Base-by-base conservation (phyloP, 2,329 filamentous ascomycete genomes). In the Fusarium sp. region DNA sequence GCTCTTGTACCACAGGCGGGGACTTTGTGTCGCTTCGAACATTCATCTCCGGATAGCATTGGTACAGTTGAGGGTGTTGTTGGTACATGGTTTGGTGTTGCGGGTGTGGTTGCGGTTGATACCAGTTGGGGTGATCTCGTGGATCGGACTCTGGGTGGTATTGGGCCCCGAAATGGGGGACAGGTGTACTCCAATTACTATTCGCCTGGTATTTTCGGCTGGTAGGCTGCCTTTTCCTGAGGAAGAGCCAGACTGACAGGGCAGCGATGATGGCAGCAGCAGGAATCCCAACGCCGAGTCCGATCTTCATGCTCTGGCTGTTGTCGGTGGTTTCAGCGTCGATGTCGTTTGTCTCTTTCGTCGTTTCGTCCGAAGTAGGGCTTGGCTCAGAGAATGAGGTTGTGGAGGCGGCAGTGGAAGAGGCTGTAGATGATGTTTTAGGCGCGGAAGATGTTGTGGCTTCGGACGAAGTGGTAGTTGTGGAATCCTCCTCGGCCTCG, bases 231-330 rank as follows among this genome's bases (percentile, higher is more conserved):
- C 16, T 52, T 30, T 23, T 57, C 23, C 52, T 37, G 28, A 60
- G 34, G 15, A 60, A 54, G 16, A 68, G 31, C 60, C 54, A 68
- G 4, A 34, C 43, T 3, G 28, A 41, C 0, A 68, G 2, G 1
- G 34, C 64, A 4, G 36, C 16, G 1, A 27, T 36, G 8, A 61
- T 43, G 30, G 37, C 28, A 15, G 57, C 64, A 11, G 48, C 60
- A 1, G 68, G 56, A 4, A 71, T 34, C 7, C 59, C 64, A 2
- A 71, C 64, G 2, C 60, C 67, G 3, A 71, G 39, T 7, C 68
- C 68, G 7, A 68, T 59, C 13, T 60, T 67, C 10, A 70, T 36
- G 46, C 31, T 36, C 8, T 62, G 46, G 6, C 30, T 23, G 18
- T 23, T 23, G 18, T 23, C 18, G 18, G 18, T 23, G 18, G 18